Evolutionary conservation across 805 yeast genomes (phyloP), one percentile per base, ranked within the genome.

Genomic region (Candida germanica): DNA sequence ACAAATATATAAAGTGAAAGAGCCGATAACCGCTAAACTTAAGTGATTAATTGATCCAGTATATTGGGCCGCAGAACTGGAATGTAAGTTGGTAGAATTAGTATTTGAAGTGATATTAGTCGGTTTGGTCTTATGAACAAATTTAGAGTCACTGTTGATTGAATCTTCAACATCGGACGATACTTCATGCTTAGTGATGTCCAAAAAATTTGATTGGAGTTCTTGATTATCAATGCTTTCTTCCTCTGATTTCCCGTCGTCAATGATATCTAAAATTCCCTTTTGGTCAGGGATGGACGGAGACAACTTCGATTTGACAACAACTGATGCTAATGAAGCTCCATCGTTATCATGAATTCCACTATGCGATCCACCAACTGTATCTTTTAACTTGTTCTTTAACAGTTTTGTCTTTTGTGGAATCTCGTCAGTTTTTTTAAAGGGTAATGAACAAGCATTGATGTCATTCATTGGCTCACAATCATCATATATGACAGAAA

Each of bases 391-490:
- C 6, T 24, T 21, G 7, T 24, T 35, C 27, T 25, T 29, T 3
- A 5, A 13, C 10, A 12, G 18, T 16, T 24, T 29, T 13, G 9
- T 21, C 26, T 25, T 30, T 15, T 30, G 35, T 14, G 29, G 31
- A 5, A 31, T n/a, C 3, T 31, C 31, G 15, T 69, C 71, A 18
- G 54, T 60, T 39, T 71, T 71, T 49, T 66, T 71, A 51, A 71
- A 71, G 3, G 78, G 77, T 11, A 73, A 54, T 34, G 63, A 59
- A 46, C 79, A 72, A 2, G 77, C 75, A 48, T 74, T 73, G 18
- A 71, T 67, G 38, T 72, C 77, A 39, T 64, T 67, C 44, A 73
- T 53, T 18, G 64, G 46, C 20, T 64, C 59, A 53, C 78, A 74
- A 43, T 73, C 78, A 32, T 63, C 57, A 39, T 62, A 59, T 35